Percentiles rank a stretch among this genome's conserved stretches.
Conservation (phyloP, 192 early-diverging fungal species). For the Dispira parvispora region DNA sequence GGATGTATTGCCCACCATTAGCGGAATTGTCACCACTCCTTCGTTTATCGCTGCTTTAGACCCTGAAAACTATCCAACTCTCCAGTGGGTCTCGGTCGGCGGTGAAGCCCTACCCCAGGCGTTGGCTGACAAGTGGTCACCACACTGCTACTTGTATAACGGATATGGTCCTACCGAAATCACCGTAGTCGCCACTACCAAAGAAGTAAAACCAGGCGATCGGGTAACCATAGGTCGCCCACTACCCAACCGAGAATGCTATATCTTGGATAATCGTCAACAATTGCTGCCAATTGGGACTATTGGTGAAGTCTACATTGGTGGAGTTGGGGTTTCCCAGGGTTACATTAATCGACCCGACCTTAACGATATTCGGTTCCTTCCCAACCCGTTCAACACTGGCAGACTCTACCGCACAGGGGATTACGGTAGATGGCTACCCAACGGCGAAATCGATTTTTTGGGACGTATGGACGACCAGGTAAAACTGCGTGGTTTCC, state of each 20-base stretch:
- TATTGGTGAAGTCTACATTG: slow-evolving; percentile 25
- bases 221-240: slow-evolving; percentile 12
- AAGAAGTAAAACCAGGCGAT: neutral
- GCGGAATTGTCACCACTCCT: neutral
- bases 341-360: slow-evolving; percentile 29
- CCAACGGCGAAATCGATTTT: slow-evolving; percentile 12
- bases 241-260: slow-evolving; percentile 7
- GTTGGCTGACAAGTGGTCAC: neutral
- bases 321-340: slow-evolving; percentile 19
- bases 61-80: neutral
- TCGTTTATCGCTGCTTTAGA: neutral
- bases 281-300: slow-evolving; percentile 20
- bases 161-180: slow-evolving; percentile 5
- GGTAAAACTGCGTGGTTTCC: slow-evolving; percentile 32
- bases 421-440: slow-evolving; percentile 3
- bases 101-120: neutral
- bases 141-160: neutral
- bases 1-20: neutral
- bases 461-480: slow-evolving; percentile 25
- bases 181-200: neutral
- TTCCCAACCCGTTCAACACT: slow-evolving; percentile 15
- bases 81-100: neutral
- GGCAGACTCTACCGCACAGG: neutral
- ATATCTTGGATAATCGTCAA: slow-evolving; percentile 14
- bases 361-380: slow-evolving; percentile 17